A percentile compares a stretch with the other conserved stretches of the same genome.
Conservation (phyloP, 139 green algal genomes). For the Coccomyxa sp. region DNA sequence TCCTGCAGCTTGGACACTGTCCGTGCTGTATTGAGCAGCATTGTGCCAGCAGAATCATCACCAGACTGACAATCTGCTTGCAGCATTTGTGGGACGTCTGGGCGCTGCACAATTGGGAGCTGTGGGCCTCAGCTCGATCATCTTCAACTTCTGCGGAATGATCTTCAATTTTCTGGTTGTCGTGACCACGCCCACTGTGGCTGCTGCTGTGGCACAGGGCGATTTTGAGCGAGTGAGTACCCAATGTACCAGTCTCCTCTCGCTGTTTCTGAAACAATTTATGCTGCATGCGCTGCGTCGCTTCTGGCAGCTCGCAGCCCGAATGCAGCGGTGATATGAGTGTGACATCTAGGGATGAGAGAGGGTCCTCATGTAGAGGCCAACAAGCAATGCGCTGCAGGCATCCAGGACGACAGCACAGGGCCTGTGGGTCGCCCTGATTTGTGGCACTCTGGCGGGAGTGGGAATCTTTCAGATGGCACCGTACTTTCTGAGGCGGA, state of each 20-base stretch:
- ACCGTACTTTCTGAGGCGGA: not conserved
- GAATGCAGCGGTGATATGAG: too few species aligned
- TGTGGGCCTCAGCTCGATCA: constrained; percentile 12
- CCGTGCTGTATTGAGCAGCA: not conserved
- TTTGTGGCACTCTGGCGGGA: constrained; percentile 1
- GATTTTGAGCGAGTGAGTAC: constrained; percentile 7
- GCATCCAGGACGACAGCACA: constrained; percentile 20
- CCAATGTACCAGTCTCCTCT: too few species aligned
- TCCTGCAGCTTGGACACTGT: not conserved
- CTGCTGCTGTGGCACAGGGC: constrained; percentile 9
- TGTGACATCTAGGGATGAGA: too few species aligned
- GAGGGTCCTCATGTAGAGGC: too few species aligned
- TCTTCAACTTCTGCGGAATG: constrained; percentile 8
- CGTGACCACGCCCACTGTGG: constrained; percentile 19
- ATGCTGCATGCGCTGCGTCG: too few species aligned
- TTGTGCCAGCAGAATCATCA: too few species aligned
- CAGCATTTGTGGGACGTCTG: constrained; percentile 14
- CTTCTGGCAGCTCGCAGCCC: too few species aligned
- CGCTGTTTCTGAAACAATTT: too few species aligned
- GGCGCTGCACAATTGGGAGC: constrained; percentile 16
- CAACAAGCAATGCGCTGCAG: constrained; percentile 13
- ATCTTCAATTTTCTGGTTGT: constrained; percentile 24
- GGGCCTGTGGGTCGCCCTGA: constrained; percentile 11
- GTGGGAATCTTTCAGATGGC: not conserved
- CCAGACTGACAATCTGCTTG: not conserved